These are phyloP conservation scores for Penicillium nordicum DNA, from an alignment of 2,329 filamentous ascomycete genomes.

Conservation along the genomic window DNA sequence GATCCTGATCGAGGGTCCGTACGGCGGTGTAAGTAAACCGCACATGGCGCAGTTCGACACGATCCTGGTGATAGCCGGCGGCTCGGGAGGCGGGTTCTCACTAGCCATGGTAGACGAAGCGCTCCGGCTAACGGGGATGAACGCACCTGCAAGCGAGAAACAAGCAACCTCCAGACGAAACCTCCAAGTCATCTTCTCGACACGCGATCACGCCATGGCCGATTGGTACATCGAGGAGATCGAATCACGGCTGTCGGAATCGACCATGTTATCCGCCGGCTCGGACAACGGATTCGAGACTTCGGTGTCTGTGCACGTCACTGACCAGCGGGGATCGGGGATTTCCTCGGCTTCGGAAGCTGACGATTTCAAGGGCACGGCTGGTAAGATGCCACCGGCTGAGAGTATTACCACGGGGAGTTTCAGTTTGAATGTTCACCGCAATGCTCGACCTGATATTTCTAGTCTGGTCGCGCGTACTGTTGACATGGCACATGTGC, in stretches of 20 bases:
- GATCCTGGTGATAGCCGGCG: slow-evolving; percentile 52
- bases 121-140: slow-evolving; percentile 16
- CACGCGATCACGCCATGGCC: slow-evolving; percentile 19
- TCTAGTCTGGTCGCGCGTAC: slow-evolving; percentile 23
- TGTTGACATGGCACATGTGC: slow-evolving; percentile 9
- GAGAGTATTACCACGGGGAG: slow-evolving; percentile 18
- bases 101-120: slow-evolving; percentile 50
- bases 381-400: slow-evolving; percentile 8
- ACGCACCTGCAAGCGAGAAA: neutral
- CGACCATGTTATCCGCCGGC: slow-evolving; percentile 11
- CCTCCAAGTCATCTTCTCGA: slow-evolving; percentile 24
- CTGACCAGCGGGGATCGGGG: slow-evolving; percentile 7
- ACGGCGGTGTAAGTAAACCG: slow-evolving; percentile 49
- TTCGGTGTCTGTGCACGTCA: slow-evolving; percentile 25
- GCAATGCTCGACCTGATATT: slow-evolving; percentile 36
- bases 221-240: slow-evolving; percentile 26
- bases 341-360: slow-evolving; percentile 7
- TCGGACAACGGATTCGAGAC: slow-evolving; percentile 18
- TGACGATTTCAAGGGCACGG: slow-evolving; percentile 4
- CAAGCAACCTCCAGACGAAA: slow-evolving; percentile 2
- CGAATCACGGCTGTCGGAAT: slow-evolving; percentile 19
- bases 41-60: slow-evolving; percentile 42
- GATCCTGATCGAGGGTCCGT: slow-evolving; percentile 56
- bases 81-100: slow-evolving; percentile 54
- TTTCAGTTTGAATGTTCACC: slow-evolving; percentile 22